phyloP scores from a whole-genome alignment of 345 rosid genomes.

The Populus alba region DNA sequence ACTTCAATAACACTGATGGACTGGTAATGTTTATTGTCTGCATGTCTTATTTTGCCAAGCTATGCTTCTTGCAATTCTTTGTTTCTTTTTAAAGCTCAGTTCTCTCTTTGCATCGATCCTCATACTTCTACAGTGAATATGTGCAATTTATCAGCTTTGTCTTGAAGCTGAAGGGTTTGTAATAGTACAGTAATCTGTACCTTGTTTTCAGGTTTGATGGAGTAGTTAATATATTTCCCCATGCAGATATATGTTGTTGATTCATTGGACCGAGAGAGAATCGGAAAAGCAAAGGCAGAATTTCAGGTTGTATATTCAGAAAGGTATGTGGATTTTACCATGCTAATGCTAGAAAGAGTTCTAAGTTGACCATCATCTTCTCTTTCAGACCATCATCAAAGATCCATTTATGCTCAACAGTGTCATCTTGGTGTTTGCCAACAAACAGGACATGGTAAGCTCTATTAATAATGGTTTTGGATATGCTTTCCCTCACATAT shows the following conservation, averaged over 20 bases:
- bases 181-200: not conserved
- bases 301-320: slow-evolving; percentile 70
- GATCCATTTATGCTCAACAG: slow-evolving; percentile 98
- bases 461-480: not conserved
- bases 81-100: not conserved
- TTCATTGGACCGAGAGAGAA: slow-evolving; percentile 97
- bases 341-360: slow-evolving; percentile 16
- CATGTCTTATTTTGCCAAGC: not conserved
- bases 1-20: slow-evolving; percentile 97
- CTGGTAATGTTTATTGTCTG: slow-evolving; percentile 45
- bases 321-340: slow-evolving; percentile 14
- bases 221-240: not conserved
- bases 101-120: not conserved
- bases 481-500: not conserved
- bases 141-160: not conserved
- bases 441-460: slow-evolving; percentile 98
- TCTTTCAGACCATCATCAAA: slow-evolving; percentile 78
- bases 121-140: not conserved
- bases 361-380: slow-evolving; percentile 20
- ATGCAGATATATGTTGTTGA: slow-evolving; percentile 93
- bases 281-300: slow-evolving; percentile 81
- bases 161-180: not conserved
- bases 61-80: not conserved
- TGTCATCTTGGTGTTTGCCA: slow-evolving; percentile 92
- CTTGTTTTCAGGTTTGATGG: not conserved